Conservation (phyloP, 1,284 basidiomycete genomes). For the Leccinum pachyderme region DNA sequence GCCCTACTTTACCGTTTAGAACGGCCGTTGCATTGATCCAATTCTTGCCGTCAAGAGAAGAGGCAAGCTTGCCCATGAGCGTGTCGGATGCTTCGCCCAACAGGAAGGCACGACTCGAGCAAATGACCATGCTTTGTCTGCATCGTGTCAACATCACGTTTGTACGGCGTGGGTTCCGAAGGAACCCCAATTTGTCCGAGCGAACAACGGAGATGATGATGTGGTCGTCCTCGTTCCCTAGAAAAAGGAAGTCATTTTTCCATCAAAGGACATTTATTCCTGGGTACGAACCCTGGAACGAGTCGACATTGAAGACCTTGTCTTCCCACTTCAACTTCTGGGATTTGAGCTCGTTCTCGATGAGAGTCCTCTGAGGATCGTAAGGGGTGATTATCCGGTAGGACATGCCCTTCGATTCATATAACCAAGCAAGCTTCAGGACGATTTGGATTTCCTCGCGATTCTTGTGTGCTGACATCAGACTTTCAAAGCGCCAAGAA, state of each 20-base stretch:
- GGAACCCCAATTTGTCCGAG: slow-evolving; percentile 46
- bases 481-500: not conserved
- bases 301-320: slow-evolving; percentile 63
- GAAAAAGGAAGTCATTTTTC: slow-evolving; percentile 10
- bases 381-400: slow-evolving; percentile 45
- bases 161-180: slow-evolving; percentile 46
- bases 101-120: slow-evolving; percentile 49
- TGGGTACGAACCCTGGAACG: slow-evolving; percentile 53
- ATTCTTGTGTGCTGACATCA: slow-evolving; percentile 20
- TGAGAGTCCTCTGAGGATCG: slow-evolving; percentile 53
- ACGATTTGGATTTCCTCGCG: slow-evolving; percentile 26
- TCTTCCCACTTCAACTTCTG: slow-evolving; percentile 48
- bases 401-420: slow-evolving; percentile 1
- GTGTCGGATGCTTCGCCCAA: slow-evolving; percentile 37
- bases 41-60: slow-evolving; percentile 30
- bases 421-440: slow-evolving; percentile 23
- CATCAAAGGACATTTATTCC: slow-evolving; percentile 18
- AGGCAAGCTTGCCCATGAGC: slow-evolving; percentile 49
- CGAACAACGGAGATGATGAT: slow-evolving; percentile 64
- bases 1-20: not conserved
- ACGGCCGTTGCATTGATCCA: slow-evolving; percentile 38
- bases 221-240: slow-evolving; percentile 43
- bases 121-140: slow-evolving; percentile 54
- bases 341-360: slow-evolving; percentile 48
- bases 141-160: slow-evolving; percentile 73